phyloP scores from a whole-genome alignment of 441 rosid genomes.

The Mallotus japonicus region DNA sequence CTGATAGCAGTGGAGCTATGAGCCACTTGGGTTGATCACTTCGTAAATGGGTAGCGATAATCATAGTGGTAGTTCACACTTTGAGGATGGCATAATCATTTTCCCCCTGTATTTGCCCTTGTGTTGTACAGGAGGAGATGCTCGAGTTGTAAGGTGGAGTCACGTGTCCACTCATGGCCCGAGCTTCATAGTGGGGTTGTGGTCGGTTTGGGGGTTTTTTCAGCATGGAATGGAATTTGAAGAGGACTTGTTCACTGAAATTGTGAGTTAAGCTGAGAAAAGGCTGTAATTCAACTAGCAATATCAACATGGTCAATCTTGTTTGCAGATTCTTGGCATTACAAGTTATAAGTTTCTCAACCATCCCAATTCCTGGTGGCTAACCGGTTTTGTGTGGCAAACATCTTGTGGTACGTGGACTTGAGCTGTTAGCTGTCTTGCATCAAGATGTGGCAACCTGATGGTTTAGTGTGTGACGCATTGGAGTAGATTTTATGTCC shows the following conservation, averaged over 20 bases:
- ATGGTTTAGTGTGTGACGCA: slow-evolving; percentile 15
- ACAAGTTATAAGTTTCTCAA: slow-evolving; percentile 25
- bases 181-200: slow-evolving; percentile 45
- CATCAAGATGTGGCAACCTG: slow-evolving; percentile 16
- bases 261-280: slow-evolving; percentile 39
- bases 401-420: slow-evolving; percentile 31
- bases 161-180: slow-evolving; percentile 52
- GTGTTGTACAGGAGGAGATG: slow-evolving; percentile 74
- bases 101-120: slow-evolving; percentile 74
- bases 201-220: slow-evolving; percentile 36
- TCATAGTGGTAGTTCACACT: slow-evolving; percentile 50
- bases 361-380: slow-evolving; percentile 29
- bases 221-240: slow-evolving; percentile 40
- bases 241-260: slow-evolving; percentile 39
- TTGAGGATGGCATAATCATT: slow-evolving; percentile 68
- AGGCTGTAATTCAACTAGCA: slow-evolving; percentile 24
- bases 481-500: slow-evolving; percentile 19
- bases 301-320: slow-evolving; percentile 27
- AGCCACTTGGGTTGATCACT: slow-evolving; percentile 40
- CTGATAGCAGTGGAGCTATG: slow-evolving; percentile 45
- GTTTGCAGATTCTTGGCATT: slow-evolving; percentile 39
- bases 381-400: slow-evolving; percentile 23
- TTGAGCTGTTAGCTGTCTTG: slow-evolving; percentile 24
- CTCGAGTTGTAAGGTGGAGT: slow-evolving; percentile 57
- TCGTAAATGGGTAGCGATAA: slow-evolving; percentile 41